Conservation (phyloP, 768 basidiomycete genomes). For the Lentinus tigrinus region DNA sequence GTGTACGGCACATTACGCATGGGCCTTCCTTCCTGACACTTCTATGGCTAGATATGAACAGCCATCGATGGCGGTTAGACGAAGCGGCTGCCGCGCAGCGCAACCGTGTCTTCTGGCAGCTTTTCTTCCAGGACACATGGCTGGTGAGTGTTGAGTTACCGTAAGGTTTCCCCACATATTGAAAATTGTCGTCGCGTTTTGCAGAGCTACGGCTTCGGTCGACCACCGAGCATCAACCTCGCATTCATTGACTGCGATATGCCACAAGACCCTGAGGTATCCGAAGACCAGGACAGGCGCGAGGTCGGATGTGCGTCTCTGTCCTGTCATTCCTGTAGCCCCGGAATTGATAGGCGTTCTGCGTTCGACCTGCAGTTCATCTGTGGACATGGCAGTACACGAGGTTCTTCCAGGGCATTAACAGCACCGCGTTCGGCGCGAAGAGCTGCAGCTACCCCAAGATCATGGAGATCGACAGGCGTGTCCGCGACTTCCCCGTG, state of each 20-base stretch:
- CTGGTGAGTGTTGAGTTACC: slow-evolving; percentile 37
- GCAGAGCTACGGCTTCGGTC: slow-evolving; percentile 62
- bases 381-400: slow-evolving; percentile 58
- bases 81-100: slow-evolving; percentile 45
- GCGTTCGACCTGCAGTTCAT: slow-evolving; percentile 39
- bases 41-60: slow-evolving; percentile 49
- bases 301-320: slow-evolving; percentile 43
- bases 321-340: not conserved
- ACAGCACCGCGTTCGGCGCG: slow-evolving; percentile 48
- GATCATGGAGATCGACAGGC: slow-evolving; percentile 49
- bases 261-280: slow-evolving; percentile 43
- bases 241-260: slow-evolving; percentile 56
- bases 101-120: slow-evolving; percentile 62
- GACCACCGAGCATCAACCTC: slow-evolving; percentile 54
- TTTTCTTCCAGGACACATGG: slow-evolving; percentile 65
- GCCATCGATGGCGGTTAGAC: slow-evolving; percentile 58
- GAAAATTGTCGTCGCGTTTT: not conserved
- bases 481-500: slow-evolving; percentile 49
- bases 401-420: slow-evolving; percentile 48
- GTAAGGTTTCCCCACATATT: not conserved
- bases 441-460: slow-evolving; percentile 39
- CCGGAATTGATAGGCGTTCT: no score
- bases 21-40: not conserved
- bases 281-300: slow-evolving; percentile 33
- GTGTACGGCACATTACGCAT: not conserved